Percentiles rank a stretch among this genome's conserved stretches.
These are phyloP conservation scores for Inosperma sp. DNA, from an alignment of 768 basidiomycete genomes.

Conservation along the genomic window DNA sequence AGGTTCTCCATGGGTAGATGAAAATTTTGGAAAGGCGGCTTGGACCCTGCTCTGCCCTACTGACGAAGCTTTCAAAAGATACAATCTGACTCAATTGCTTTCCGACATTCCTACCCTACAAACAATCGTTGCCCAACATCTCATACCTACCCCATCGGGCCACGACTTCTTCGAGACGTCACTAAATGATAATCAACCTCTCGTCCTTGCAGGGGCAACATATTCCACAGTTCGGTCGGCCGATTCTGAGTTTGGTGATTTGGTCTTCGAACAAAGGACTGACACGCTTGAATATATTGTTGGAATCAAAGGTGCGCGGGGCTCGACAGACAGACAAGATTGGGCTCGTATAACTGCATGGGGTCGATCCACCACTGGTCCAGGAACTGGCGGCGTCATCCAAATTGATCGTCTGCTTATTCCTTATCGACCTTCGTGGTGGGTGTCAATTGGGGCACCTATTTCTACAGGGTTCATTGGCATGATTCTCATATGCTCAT, in stretches of 20 bases:
- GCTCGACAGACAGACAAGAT: conserved; percentile 56
- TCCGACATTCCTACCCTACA: conserved; percentile 50
- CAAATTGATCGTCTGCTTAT: conserved; percentile 78
- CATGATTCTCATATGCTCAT: conserved; percentile 53
- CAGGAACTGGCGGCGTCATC: conserved; percentile 81
- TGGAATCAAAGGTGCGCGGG: conserved; percentile 70
- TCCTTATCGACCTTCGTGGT: conserved; percentile 88
- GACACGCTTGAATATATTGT: conserved; percentile 56
- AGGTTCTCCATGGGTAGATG: conserved; percentile 59
- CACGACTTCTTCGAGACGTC: conserved; percentile 28
- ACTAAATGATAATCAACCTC: conserved; percentile 65
- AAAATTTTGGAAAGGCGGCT: conserved; percentile 43
- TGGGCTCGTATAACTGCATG: conserved; percentile 64
- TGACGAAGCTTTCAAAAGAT: conserved; percentile 85
- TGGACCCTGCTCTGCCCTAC: conserved; percentile 92
- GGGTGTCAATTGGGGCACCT: conserved; percentile 70
- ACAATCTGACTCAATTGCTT: conserved; percentile 75
- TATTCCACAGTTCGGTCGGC: conserved; percentile 76
- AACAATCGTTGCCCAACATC: conserved; percentile 69
- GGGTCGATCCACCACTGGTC: conserved; percentile 72
- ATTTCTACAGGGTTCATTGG: conserved; percentile 57
- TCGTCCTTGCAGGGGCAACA: conserved; percentile 65
- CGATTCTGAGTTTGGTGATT: conserved; percentile 67
- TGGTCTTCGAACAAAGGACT: conserved; percentile 63
- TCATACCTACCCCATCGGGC: conserved; percentile 48